Evolutionary conservation across 1,284 basidiomycete species (phyloP).

Genomic region (Somion occarium): DNA sequence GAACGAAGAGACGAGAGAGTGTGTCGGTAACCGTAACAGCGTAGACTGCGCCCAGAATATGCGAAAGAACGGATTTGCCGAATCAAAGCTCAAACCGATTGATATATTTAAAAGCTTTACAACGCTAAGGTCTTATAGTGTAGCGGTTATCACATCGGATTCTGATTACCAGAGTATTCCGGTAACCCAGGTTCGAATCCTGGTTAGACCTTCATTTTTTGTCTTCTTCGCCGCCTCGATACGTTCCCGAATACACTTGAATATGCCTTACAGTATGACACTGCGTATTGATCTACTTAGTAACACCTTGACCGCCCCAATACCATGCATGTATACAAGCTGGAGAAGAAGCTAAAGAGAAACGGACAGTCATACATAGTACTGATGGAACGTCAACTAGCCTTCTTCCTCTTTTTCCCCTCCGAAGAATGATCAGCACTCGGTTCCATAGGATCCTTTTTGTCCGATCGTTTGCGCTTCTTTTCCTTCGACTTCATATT

Average conservation of each 20-base stretch:
- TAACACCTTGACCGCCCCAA: too few relatives aligned
- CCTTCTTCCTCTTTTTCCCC: slow-evolving; percentile 18
- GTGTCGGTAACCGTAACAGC: too few relatives aligned
- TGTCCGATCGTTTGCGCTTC: not conserved
- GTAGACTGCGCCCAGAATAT: too few relatives aligned
- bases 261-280: too few relatives aligned
- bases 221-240: too few relatives aligned
- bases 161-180: slow-evolving; percentile 31
- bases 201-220: slow-evolving; percentile 6
- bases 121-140: slow-evolving; percentile 36
- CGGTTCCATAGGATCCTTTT: not conserved
- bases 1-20: too few relatives aligned
- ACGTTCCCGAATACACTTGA: too few relatives aligned
- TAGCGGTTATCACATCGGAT: slow-evolving; percentile 59
- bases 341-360: not conserved
- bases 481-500: slow-evolving; percentile 29
- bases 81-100: too few relatives aligned
- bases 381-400: not conserved
- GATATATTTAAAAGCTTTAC: not conserved
- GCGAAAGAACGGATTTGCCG: too few relatives aligned
- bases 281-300: too few relatives aligned
- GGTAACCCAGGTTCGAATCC: slow-evolving; percentile 10
- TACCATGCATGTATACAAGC: too few relatives aligned
- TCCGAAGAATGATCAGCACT: slow-evolving; percentile 24
- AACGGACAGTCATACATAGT: not conserved